Base-by-base conservation (phyloP, 2,329 filamentous ascomycete species). In the Aspergillus terreus region DNA sequence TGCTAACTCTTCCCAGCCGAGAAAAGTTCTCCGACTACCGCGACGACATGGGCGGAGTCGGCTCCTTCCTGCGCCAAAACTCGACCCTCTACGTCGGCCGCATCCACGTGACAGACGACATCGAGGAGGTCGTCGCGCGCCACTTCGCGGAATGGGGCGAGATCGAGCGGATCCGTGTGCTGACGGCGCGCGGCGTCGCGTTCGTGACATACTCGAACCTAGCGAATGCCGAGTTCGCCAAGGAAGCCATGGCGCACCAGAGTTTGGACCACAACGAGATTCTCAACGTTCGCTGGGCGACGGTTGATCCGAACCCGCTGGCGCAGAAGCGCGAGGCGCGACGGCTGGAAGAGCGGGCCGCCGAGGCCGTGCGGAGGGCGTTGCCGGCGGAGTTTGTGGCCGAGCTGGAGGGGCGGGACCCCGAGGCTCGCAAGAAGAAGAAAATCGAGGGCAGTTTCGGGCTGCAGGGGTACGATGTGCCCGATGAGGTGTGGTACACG, bases 141-240 rank as follows among this genome's bases (percentile, higher is more conserved):
- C 94, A 99, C 73, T 96, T 97, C 68, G 87, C 90, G 21, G 94
- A 99, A 80, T 99, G 92, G 92, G 94, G 94, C 0, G 88, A 92
- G 63, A 78, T 99, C 46, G 92, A 97, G 69, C 83, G 94, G 42
- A 85, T 87, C 44, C 86, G 94, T 25, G 92, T 97, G 2, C 77
- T 99, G 12, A 96, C 95, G 51, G 86, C 84, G 1, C 78, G 92
- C 38, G 95, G 94, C 49, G 94, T 99, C 17, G 95, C 86, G 0
- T 99, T 99, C 69, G 86, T 99, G 50, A 99, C 95, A 9, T 97
- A 97, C 67, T 82, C 83, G 21, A 96, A 96, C 67, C 89, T 96
- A 66, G 86, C 88, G 40, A 95, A 94, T 62, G 86, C 88, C 2
- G 87, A 95, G 67, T 96, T 96, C 62, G 91, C 91, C 3, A 92